Evolutionary conservation across 1,284 basidiomycete genomes (phyloP).

Genomic region (Phylloporus sp.): DNA sequence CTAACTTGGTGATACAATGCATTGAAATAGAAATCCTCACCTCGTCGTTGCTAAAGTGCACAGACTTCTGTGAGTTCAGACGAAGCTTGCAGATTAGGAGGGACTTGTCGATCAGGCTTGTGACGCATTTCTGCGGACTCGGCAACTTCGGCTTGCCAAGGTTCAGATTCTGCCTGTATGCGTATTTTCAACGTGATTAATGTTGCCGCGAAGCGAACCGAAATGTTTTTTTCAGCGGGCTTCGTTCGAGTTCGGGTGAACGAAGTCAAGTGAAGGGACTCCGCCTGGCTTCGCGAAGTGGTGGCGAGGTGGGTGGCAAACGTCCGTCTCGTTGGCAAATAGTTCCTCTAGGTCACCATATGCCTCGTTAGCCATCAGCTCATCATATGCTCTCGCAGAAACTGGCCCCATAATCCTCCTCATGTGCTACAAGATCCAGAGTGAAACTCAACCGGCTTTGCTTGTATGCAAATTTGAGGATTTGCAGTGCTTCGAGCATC

Average conservation of each 20-base stretch:
- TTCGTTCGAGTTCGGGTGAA: neutral
- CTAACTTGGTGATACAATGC: no score
- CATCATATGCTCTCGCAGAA: neutral
- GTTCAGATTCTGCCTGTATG: neutral
- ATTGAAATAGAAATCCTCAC: no score
- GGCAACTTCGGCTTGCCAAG: slow-evolving; percentile 1
- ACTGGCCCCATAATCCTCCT: neutral
- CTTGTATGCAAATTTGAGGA: slow-evolving; percentile 3
- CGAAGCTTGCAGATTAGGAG: neutral
- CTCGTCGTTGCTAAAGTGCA: no score
- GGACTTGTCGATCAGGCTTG: neutral
- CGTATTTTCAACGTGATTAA: neutral
- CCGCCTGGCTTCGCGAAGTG: no score
- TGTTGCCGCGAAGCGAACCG: no score
- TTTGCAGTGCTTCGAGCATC: neutral
- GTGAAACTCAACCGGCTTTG: neutral
- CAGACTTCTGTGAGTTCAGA: neutral
- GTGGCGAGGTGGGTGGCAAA: no score
- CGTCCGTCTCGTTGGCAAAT: no score
- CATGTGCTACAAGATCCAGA: neutral
- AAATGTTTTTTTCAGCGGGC: neutral
- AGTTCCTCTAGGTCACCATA: no score
- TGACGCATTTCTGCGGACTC: neutral
- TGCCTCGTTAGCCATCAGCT: neutral
- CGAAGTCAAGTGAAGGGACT: no score